A percentile compares a stretch with the other conserved stretches of the same genome.
Conservation (phyloP, 352 stramenopile genomes). For the Globisporangium carolinianum region DNA sequence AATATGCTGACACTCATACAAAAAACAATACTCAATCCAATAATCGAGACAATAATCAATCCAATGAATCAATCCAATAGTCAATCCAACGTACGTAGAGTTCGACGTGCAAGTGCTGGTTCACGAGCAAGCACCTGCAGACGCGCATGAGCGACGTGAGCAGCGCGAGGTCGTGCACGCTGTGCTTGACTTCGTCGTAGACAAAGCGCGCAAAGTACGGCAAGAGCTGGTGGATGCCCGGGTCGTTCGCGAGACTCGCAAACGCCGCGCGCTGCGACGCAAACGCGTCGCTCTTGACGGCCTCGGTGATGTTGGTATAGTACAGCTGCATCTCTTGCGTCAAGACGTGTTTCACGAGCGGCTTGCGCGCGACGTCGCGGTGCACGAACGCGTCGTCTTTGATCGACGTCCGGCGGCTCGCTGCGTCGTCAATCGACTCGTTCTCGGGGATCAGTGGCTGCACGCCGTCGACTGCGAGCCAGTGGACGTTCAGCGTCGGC, state of each 20-base stretch:
- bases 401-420: slow-evolving; percentile 60
- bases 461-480: slow-evolving; percentile 77
- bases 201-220: slow-evolving; percentile 88
- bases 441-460: slow-evolving; percentile 83
- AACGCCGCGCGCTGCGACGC: slow-evolving; percentile 74
- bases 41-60: no score
- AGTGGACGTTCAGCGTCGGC: slow-evolving; percentile 70
- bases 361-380: slow-evolving; percentile 64
- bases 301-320: slow-evolving; percentile 84
- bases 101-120: slow-evolving; percentile 90
- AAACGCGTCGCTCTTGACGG: slow-evolving; percentile 67
- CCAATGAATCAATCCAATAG: neutral
- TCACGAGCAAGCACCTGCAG: slow-evolving; percentile 85
- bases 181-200: slow-evolving; percentile 85
- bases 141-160: slow-evolving; percentile 86
- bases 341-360: slow-evolving; percentile 80
- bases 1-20: no score
- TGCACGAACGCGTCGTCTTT: slow-evolving; percentile 70
- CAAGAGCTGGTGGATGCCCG: slow-evolving; percentile 86
- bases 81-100: slow-evolving; percentile 64
- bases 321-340: slow-evolving; percentile 89
- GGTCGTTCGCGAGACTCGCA: slow-evolving; percentile 69
- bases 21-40: no score
- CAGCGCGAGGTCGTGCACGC: slow-evolving; percentile 66
- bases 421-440: slow-evolving; percentile 65